phyloP scores from a whole-genome alignment of 352 stramenopile species.

The Blastocystis sp. region DNA sequence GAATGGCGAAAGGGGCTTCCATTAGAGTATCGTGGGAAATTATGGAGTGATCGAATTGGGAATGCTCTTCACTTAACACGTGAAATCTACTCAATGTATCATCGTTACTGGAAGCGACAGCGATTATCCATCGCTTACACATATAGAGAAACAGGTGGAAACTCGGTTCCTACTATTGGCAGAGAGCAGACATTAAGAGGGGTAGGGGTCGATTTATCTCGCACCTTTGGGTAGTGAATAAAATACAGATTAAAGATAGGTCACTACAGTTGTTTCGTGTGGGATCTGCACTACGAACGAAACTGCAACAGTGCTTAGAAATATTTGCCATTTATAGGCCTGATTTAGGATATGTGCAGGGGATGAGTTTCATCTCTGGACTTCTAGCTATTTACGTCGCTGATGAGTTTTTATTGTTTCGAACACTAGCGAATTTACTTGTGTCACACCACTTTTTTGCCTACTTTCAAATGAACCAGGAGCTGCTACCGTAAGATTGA shows the following conservation, averaged over 20 bases:
- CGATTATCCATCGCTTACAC: not conserved
- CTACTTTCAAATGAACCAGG: conserved; percentile 15
- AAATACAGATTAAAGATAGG: not conserved
- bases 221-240: not conserved
- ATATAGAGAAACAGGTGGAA: not conserved
- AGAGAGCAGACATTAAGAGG: not conserved
- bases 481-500: not conserved
- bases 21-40: not conserved
- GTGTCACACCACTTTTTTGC: not conserved
- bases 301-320: not conserved
- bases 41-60: not conserved
- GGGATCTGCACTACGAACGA: not conserved
- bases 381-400: not conserved
- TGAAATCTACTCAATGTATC: conserved; percentile 13
- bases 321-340: conserved; percentile 2
- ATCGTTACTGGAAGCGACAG: not conserved
- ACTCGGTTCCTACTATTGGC: not conserved
- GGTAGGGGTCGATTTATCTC: not conserved
- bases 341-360: conserved; percentile 6
- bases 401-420: not conserved
- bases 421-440: not conserved
- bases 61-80: not conserved
- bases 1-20: not conserved
- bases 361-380: not conserved
- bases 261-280: not conserved